A percentile compares a stretch with the other conserved stretches of the same genome.
Conservation (phyloP, 495 filamentous ascomycete genomes). For the Aspergillus olivimuriae region DNA sequence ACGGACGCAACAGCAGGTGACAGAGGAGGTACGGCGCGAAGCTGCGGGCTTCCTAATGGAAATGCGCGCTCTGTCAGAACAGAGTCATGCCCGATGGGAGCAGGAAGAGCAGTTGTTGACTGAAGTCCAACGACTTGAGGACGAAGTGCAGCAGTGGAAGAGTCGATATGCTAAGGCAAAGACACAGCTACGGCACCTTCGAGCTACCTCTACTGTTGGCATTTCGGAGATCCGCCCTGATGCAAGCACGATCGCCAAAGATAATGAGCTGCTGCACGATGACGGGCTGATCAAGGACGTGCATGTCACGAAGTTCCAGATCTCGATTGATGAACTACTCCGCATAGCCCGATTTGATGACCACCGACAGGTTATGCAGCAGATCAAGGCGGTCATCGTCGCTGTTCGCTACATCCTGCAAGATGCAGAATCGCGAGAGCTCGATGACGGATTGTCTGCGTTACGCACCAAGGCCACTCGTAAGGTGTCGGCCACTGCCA, state of each 20-base stretch:
- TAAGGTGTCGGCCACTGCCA: constrained; percentile 81
- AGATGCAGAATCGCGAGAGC: constrained; percentile 57
- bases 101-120: constrained; percentile 69
- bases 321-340: constrained; percentile 90
- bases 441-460: constrained; percentile 33
- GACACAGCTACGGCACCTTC: constrained; percentile 74
- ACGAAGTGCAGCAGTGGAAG: constrained; percentile 83
- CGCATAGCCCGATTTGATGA: constrained; percentile 66
- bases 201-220: constrained; percentile 72
- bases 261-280: constrained; percentile 63
- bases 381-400: constrained; percentile 76
- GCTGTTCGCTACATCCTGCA: constrained; percentile 74
- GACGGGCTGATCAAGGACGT: constrained; percentile 82
- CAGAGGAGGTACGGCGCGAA: constrained; percentile 80
- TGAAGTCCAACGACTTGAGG: constrained; percentile 67
- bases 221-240: constrained; percentile 59
- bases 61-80: constrained; percentile 79
- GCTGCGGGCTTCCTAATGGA: constrained; percentile 79
- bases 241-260: constrained; percentile 53
- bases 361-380: constrained; percentile 62
- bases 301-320: constrained; percentile 91
- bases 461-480: constrained; percentile 61
- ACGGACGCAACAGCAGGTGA: constrained; percentile 71
- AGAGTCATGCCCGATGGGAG: constrained; percentile 71
- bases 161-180: constrained; percentile 80